phyloP scores from a whole-genome alignment of 441 rosid genomes.

The Adansonia rubrostipa region DNA sequence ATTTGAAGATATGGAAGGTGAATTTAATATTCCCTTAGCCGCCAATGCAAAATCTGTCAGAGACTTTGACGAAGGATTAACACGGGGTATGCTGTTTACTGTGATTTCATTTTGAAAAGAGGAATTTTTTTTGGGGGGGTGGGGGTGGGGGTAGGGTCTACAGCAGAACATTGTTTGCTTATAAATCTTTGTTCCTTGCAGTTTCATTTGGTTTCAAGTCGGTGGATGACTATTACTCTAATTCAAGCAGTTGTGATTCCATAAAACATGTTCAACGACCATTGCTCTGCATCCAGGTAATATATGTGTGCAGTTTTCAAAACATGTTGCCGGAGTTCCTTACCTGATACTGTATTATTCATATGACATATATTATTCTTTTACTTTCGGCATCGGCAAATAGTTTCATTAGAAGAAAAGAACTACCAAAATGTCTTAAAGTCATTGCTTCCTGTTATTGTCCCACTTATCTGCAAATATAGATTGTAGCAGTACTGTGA shows the following conservation, averaged over 20 bases:
- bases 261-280: slow-evolving; percentile 64
- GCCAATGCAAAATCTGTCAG: slow-evolving; percentile 75
- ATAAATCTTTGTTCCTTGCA: slow-evolving; percentile 36
- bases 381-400: not conserved
- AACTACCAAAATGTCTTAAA: not conserved
- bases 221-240: slow-evolving; percentile 80
- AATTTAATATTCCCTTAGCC: slow-evolving; percentile 64
- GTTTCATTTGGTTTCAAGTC: slow-evolving; percentile 94
- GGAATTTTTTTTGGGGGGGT: not conserved
- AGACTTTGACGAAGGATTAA: slow-evolving; percentile 81
- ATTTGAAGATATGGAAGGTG: slow-evolving; percentile 83
- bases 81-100: slow-evolving; percentile 56
- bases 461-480: not conserved
- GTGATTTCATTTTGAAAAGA: not conserved
- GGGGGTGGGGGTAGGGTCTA: not conserved
- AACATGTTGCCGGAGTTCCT: not conserved
- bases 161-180: slow-evolving; percentile 21
- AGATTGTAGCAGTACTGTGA: not conserved
- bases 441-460: not conserved
- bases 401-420: not conserved
- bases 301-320: slow-evolving; percentile 9
- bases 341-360: not conserved
- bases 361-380: not conserved
- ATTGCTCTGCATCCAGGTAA: slow-evolving; percentile 89
- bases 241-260: slow-evolving; percentile 74